phyloP scores from a whole-genome alignment of 1,284 basidiomycete genomes.

The Amylostereum chailletii region DNA sequence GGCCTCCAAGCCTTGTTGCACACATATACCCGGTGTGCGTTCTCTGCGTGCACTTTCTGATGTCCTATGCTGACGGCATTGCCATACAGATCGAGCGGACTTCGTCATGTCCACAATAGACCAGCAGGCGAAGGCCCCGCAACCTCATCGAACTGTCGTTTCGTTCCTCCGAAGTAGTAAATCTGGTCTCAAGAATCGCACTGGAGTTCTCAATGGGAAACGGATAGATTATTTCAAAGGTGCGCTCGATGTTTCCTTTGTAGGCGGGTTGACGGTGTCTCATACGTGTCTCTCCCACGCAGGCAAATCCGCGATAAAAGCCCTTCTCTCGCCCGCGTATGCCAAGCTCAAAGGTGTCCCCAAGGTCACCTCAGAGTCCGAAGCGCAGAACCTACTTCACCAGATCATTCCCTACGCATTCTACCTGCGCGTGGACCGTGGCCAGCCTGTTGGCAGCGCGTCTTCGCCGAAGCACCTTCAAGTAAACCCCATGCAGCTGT shows the following conservation, averaged over 20 bases:
- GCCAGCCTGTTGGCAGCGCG: slow-evolving; percentile 56
- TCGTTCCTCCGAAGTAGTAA: slow-evolving; percentile 81
- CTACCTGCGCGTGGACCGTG: slow-evolving; percentile 84
- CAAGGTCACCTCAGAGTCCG: slow-evolving; percentile 66
- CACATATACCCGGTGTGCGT: too few relatives aligned
- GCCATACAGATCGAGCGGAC: too few relatives aligned
- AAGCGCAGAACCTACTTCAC: slow-evolving; percentile 67
- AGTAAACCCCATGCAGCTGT: slow-evolving; percentile 79
- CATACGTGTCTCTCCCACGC: slow-evolving; percentile 7
- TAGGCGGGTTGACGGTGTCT: not conserved
- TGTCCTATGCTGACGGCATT: too few relatives aligned
- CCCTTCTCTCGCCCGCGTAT: slow-evolving; percentile 86
- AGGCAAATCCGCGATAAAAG: slow-evolving; percentile 88
- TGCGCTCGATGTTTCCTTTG: slow-evolving; percentile 24
- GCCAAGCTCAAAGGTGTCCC: slow-evolving; percentile 84
- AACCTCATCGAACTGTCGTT: slow-evolving; percentile 72
- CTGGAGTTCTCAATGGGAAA: slow-evolving; percentile 90
- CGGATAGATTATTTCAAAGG: slow-evolving; percentile 98
- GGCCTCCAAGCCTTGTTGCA: too few relatives aligned
- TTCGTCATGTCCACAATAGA: slow-evolving; percentile 33
- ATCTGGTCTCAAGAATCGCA: slow-evolving; percentile 83
- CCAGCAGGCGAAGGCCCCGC: slow-evolving; percentile 68
- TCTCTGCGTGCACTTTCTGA: too few relatives aligned
- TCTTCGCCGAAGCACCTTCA: slow-evolving; percentile 74
- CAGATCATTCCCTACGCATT: slow-evolving; percentile 80